These are phyloP conservation scores for Umbelopsis isabellina DNA, from an alignment of 192 early-diverging fungal species.

Conservation along the genomic window DNA sequence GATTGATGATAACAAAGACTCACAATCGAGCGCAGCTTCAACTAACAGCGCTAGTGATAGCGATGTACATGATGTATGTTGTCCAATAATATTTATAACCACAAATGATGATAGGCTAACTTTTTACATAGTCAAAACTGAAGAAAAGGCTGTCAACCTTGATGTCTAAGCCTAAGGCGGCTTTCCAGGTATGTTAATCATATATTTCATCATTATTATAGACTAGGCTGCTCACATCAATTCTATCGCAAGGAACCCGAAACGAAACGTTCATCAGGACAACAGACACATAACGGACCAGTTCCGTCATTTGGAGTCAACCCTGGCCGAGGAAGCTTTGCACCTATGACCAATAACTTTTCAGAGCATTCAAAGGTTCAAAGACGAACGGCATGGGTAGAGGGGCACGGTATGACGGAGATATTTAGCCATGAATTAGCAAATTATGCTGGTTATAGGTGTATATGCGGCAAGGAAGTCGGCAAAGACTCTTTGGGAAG, in stretches of 20 bases:
- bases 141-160: constrained; percentile 23
- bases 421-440: constrained; percentile 31
- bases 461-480: constrained; percentile 36
- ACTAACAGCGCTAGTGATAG: background rate
- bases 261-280: background rate
- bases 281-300: background rate
- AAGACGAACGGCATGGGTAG: constrained; percentile 21
- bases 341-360: background rate
- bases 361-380: background rate
- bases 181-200: constrained; percentile 23
- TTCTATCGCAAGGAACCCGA: background rate
- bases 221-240: too few relatives aligned
- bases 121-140: background rate
- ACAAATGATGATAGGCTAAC: background rate
- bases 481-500: background rate
- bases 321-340: background rate
- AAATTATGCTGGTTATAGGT: constrained; percentile 32
- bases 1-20: background rate
- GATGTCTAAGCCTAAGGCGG: constrained; percentile 38
- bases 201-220: too few relatives aligned
- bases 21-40: background rate
- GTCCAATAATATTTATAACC: too few relatives aligned
- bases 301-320: background rate
- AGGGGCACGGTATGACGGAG: constrained; percentile 36
- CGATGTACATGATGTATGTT: background rate